Base-by-base conservation (phyloP, 306 rosid genomes). In the Acacia crassicarpa region DNA sequence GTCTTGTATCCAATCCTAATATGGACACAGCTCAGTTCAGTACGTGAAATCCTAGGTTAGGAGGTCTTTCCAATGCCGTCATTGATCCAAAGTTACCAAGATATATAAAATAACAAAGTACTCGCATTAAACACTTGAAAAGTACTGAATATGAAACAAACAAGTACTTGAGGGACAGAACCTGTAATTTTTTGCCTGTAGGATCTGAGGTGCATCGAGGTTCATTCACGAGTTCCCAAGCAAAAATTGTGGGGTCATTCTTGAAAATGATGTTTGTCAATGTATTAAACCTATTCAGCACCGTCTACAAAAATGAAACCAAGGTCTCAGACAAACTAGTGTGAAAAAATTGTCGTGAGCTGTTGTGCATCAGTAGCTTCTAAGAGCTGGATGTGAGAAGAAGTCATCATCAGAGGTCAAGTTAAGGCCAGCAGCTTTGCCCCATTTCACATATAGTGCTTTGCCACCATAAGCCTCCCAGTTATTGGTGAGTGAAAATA, bases 391-490 rank as follows among this genome's bases (percentile, higher is more conserved):
- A 82, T 95, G 86, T 63, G 99, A 83, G 88, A 95, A 95, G 83
- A 95, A 95, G 65, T 93, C 97, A 74, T 95, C 98, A 22, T 90
- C 99, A 0, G 96, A 91, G 4, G 97, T 91, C 83, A 95, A 78
- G 84, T 92, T 89, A 74, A 95, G 90, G 81, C 99, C 99, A 75
- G 93, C 94, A 75, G 85, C 90, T 84, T 88, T 92, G 41, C 99
- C 98, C 98, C 99, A 95, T 78, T 92, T 95, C 40, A 93, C 94
- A 77, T 95, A 95, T 48, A 93, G 98, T 81, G 92, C 66, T 85
- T 95, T 95, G 80, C 99, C 99, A 54, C 99, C 98, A 77, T 87
- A 95, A 58, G 97, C 91, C 77, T 92, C 99, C 99, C 99, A 93
- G 89, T 95, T 95, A 94, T 95, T 93, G 22, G 83, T 74, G 65